A percentile compares a stretch with the other conserved stretches of the same genome.
Conservation (phyloP, 202 grass and related monocot species). For the Tripidium arundinaceum region DNA sequence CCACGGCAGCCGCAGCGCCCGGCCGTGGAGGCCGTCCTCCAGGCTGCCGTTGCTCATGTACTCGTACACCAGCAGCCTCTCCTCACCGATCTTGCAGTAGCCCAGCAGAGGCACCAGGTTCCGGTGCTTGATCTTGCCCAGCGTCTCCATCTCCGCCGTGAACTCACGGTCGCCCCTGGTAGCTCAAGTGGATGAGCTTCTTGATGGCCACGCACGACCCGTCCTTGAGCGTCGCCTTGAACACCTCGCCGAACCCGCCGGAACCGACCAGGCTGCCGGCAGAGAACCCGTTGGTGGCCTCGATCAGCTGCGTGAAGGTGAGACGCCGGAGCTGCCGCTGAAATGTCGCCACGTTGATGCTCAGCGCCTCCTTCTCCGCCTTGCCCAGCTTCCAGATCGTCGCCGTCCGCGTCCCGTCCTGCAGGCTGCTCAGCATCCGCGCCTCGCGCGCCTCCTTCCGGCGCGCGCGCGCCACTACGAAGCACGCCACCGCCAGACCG, state of each 20-base stretch:
- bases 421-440: constrained; percentile 68
- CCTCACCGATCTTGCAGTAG: constrained; percentile 94
- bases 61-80: constrained; percentile 85
- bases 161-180: constrained; percentile 96
- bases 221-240: constrained; percentile 82
- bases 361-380: constrained; percentile 78
- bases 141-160: constrained; percentile 92
- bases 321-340: constrained; percentile 65
- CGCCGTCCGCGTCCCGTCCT: constrained; percentile 62
- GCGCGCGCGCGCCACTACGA: constrained; percentile 47
- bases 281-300: constrained; percentile 84
- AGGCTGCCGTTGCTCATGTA: constrained; percentile 80
- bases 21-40: constrained; percentile 63
- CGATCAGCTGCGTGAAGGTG: constrained; percentile 90
- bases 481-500: constrained; percentile 39
- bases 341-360: constrained; percentile 95
- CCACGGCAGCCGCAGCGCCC: constrained; percentile 21
- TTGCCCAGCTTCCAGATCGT: constrained; percentile 84
- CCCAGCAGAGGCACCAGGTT: constrained; percentile 75
- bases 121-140: constrained; percentile 88
- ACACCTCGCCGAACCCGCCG: constrained; percentile 89
- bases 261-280: constrained; percentile 63
- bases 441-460: constrained; percentile 46
- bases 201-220: constrained; percentile 82
- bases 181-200: constrained; percentile 83